phyloP scores from a whole-genome alignment of 495 filamentous ascomycete species.

The Penicillium lividum region DNA sequence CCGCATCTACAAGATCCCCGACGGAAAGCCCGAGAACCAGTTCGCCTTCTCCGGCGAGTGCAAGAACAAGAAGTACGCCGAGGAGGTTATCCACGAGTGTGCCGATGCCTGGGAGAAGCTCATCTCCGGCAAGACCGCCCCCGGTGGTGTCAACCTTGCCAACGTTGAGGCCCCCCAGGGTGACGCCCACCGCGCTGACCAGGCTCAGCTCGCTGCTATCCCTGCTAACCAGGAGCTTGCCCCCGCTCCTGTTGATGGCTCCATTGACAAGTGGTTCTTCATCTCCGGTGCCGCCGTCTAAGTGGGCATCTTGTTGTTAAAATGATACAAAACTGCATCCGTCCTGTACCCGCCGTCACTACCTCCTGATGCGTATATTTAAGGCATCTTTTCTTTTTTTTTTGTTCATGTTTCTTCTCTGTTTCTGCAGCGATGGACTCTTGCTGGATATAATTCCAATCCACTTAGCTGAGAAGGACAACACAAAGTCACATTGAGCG shows the following conservation, averaged over 20 bases:
- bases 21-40: slow-evolving; percentile 99
- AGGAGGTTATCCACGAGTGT: slow-evolving; percentile 93
- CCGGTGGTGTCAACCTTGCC: slow-evolving; percentile 72
- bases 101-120: slow-evolving; percentile 95
- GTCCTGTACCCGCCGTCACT: slow-evolving; percentile 11
- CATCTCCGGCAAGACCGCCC: slow-evolving; percentile 79
- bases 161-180: slow-evolving; percentile 69
- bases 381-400: not conserved
- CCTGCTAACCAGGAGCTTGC: slow-evolving; percentile 70
- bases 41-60: slow-evolving; percentile 99
- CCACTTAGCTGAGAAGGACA: slow-evolving; percentile 3
- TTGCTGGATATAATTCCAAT: slow-evolving; percentile 3
- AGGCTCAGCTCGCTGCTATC: slow-evolving; percentile 66
- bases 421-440: not conserved
- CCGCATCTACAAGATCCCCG: slow-evolving; percentile 99
- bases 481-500: not conserved
- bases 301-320: slow-evolving; percentile 18
- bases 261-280: slow-evolving; percentile 99
- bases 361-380: slow-evolving; percentile 12
- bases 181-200: slow-evolving; percentile 65
- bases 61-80: slow-evolving; percentile 99
- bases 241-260: slow-evolving; percentile 89
- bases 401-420: not conserved
- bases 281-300: slow-evolving; percentile 96
- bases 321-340: slow-evolving; percentile 23